These are phyloP conservation scores for Jamesozyma hellenica DNA, from an alignment of 805 yeast genomes.

Conservation along the genomic window DNA sequence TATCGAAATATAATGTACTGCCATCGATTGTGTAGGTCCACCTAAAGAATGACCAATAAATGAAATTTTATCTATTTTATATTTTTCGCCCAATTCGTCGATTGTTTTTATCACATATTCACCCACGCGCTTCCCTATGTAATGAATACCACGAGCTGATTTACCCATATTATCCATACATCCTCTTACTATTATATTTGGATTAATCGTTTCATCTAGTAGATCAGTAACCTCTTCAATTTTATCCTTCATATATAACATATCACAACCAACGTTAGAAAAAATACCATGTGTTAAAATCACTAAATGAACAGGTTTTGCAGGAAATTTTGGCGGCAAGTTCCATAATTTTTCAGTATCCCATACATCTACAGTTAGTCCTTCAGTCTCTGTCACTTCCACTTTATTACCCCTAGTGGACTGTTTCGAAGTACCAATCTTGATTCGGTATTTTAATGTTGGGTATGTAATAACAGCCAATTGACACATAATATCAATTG, in stretches of 20 bases:
- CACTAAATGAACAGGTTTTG: conserved; percentile 68
- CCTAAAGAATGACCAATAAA: conserved; percentile 92
- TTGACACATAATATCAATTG: conserved; percentile 72
- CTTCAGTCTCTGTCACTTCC: conserved; percentile 3
- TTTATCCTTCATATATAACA: conserved; percentile 76
- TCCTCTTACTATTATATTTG: conserved; percentile 71
- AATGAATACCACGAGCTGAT: conserved; percentile 82
- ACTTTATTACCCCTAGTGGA: conserved; percentile 10
- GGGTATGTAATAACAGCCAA: conserved; percentile 62
- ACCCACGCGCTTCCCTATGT: conserved; percentile 73
- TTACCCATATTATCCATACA: conserved; percentile 75
- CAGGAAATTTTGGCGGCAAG: conserved; percentile 42
- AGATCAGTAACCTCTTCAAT: conserved; percentile 39
- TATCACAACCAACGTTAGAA: conserved; percentile 81
- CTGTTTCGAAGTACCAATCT: conserved; percentile 40
- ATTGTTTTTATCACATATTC: conserved; percentile 44
- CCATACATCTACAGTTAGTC: conserved; percentile 27
- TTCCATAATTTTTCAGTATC: conserved; percentile 73
- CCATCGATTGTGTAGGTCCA: conserved; percentile 84
- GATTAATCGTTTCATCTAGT: conserved; percentile 16
- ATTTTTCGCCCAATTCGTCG: conserved; percentile 35
- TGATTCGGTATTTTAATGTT: conserved; percentile 55
- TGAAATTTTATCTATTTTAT: conserved; percentile 53
- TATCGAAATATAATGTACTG: conserved; percentile 61
- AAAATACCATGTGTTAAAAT: conserved; percentile 86